Evolutionary conservation across 768 basidiomycete genomes (phyloP).

Genomic region (Podaxis sp.): DNA sequence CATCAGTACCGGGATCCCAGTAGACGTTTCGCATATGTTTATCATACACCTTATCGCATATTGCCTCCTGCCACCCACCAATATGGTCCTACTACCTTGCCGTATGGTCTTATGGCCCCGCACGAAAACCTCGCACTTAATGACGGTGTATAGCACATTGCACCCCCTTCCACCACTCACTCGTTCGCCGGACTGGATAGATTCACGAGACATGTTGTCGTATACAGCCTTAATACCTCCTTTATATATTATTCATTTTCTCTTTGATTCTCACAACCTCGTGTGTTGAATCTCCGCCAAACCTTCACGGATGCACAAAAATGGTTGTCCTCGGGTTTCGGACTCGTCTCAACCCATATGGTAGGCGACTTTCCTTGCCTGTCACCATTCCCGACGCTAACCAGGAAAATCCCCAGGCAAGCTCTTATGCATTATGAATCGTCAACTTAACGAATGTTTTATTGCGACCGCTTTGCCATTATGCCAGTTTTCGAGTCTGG

Average conservation of each 20-base stretch:
- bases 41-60: constrained; percentile 26
- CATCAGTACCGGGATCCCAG: constrained; percentile 37
- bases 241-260: constrained; percentile 20
- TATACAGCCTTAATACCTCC: constrained; percentile 15
- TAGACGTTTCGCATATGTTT: constrained; percentile 37
- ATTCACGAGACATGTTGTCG: constrained; percentile 14
- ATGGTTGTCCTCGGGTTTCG: no score
- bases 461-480: no score
- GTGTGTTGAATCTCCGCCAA: neutral
- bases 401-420: no score
- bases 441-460: no score
- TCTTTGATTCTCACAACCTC: neutral
- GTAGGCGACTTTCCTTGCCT: no score
- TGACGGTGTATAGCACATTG: constrained; percentile 8
- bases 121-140: constrained; percentile 2
- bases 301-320: neutral
- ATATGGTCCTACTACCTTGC: neutral
- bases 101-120: neutral
- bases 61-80: neutral
- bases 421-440: neutral
- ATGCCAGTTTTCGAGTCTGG: neutral
- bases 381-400: no score
- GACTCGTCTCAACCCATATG: no score
- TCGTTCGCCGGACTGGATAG: constrained; percentile 10
- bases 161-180: constrained; percentile 8